Conservation (phyloP, 257 asterid species). For the Solanum piurae region DNA sequence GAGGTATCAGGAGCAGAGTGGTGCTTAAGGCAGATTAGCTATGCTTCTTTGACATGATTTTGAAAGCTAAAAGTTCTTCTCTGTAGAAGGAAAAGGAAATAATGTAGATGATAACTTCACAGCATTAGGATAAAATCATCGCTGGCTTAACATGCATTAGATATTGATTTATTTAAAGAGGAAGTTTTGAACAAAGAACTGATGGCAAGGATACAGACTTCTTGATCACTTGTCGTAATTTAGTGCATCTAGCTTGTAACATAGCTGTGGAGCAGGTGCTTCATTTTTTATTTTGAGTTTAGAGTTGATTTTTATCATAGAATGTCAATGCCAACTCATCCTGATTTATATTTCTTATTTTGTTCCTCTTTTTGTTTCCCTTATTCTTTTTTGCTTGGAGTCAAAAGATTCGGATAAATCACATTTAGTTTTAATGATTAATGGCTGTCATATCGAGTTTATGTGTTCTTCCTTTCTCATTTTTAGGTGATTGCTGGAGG, state of each 20-base stretch:
- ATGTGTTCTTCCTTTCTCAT: background rate
- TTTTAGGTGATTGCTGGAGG: constrained; percentile 48
- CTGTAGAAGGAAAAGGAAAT: background rate
- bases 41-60: background rate
- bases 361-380: background rate
- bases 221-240: background rate
- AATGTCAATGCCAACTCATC: background rate
- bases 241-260: background rate
- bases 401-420: background rate
- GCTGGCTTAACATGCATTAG: background rate
- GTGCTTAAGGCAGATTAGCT: background rate
- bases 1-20: background rate
- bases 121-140: background rate
- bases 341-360: background rate
- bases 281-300: background rate
- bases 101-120: background rate
- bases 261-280: background rate
- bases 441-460: background rate
- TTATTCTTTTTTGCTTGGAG: background rate
- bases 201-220: background rate
- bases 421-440: background rate
- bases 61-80: background rate
- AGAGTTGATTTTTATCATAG: background rate
- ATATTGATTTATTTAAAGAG: background rate
- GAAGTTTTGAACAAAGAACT: background rate